Conservation (phyloP, 1,284 basidiomycete genomes). For the Tilletia indica region DNA sequence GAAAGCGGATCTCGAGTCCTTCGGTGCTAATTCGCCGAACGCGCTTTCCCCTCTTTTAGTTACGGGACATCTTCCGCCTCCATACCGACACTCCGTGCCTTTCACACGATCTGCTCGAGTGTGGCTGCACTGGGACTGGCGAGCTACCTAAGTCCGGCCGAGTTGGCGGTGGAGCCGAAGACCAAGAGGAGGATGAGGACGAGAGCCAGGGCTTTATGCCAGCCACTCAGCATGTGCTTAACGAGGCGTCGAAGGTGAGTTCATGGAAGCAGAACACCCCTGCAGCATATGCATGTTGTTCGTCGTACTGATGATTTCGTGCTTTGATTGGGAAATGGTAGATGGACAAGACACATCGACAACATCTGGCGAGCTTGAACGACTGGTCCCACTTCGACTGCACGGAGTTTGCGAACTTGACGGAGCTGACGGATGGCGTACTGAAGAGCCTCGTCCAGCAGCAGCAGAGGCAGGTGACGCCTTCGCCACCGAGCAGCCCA, state of each 20-base stretch:
- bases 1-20: constrained; percentile 11
- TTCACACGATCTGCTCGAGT: constrained; percentile 69
- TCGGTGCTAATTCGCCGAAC: constrained; percentile 36
- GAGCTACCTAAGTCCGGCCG: constrained; percentile 11
- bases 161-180: not conserved
- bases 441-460: constrained; percentile 11
- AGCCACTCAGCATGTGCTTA: constrained; percentile 35
- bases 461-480: constrained; percentile 16
- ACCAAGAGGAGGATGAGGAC: constrained; percentile 26
- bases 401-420: constrained; percentile 30
- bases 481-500: constrained; percentile 11
- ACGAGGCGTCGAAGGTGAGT: constrained; percentile 17
- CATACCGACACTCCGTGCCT: constrained; percentile 78
- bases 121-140: constrained; percentile 47
- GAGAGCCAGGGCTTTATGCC: constrained; percentile 28
- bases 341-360: constrained; percentile 63
- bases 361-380: constrained; percentile 74
- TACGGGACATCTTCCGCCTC: constrained; percentile 80
- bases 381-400: constrained; percentile 81
- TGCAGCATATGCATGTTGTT: no score
- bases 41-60: constrained; percentile 27
- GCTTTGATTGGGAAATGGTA: not conserved
- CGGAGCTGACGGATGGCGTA: constrained; percentile 23
- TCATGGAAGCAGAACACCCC: not conserved
- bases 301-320: no score